Evolutionary conservation across 2,329 filamentous ascomycete species (phyloP), one percentile per base, ranked within the genome.

Genomic region (Scleromitrula shiraiana): DNA sequence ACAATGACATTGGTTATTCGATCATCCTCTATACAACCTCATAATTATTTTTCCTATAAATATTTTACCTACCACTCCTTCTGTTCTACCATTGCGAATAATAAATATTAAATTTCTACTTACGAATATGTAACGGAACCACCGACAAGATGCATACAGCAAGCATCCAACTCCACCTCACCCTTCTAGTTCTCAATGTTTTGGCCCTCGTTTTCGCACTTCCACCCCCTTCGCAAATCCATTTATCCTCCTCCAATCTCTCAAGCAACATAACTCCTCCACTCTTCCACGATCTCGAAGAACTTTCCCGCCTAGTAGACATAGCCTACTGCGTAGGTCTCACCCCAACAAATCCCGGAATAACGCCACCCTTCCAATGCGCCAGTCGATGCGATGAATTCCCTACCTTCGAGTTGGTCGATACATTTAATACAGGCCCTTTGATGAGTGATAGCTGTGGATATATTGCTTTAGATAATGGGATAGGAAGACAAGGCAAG

Each of bases 241-340:
- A 61, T 19, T 41, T 33, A 24, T 22, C 19, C 19, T 41, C 10
- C 17, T 10, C 19, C 32, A 17, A 7, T 20, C 26, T 23, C n/a
- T 8, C 15, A 23, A 22, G 14, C 48, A 53, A 63, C 56, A 64
- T 93, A 48, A 82, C 85, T 4, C 61, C 68, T 23, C 61, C 71
- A 20, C 75, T 96, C 52, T 97, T 95, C 68, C 71, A 77, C 50
- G 82, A 87, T 15, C 80, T 98, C 12, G 89, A 96, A 67, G 86
- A 95, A 60, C 73, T 91, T 47, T 80, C 91, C n/a, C 83, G 90
- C 46, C 77, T 97, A 22, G 91, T 96, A 53, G 93, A 98, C 65
- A 93, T 97, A 51, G 74, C 88, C 40, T 97, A 97, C 68, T 98
- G 93, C 66, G 86, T 97, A 50, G 89, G 90, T 53, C n/a, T 36